Conservation (phyloP, 768 basidiomycete species). For the Macrolepiota dolichaula region DNA sequence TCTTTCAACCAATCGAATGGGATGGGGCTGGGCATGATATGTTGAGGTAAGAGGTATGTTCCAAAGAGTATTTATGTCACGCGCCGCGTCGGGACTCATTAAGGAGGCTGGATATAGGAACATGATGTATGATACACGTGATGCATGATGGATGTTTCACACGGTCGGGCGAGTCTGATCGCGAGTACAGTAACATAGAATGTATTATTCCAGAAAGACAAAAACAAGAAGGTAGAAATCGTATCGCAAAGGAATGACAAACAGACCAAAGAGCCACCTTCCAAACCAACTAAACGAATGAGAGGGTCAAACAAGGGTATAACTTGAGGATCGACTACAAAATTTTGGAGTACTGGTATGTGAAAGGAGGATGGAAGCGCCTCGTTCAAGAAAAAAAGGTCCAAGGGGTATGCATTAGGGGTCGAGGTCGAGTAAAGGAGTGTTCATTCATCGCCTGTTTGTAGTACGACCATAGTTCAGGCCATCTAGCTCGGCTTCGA, state of each 20-base stretch:
- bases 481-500: conserved; percentile 88
- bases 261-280: not conserved
- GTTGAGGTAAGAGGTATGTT: no score
- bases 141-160: no score
- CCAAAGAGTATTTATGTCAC: no score
- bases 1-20: no score
- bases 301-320: conserved; percentile 5
- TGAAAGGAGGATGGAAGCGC: not conserved
- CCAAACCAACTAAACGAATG: not conserved
- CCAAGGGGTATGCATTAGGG: not conserved
- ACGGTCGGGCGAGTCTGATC: no score
- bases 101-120: no score
- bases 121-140: no score
- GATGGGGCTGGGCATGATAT: no score
- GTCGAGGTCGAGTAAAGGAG: not conserved
- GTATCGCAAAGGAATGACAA: conserved; percentile 3
- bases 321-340: conserved; percentile 1
- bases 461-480: conserved; percentile 81
- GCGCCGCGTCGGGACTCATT: no score
- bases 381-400: conserved; percentile 3
- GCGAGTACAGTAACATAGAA: not conserved
- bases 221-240: not conserved
- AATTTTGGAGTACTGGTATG: conserved; percentile 14
- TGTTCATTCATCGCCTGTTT: conserved; percentile 49
- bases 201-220: not conserved